Percentiles rank a stretch among this genome's conserved stretches.
phyloP scores from a whole-genome alignment of 441 rosid species.

The Bruguiera hainesii region DNA sequence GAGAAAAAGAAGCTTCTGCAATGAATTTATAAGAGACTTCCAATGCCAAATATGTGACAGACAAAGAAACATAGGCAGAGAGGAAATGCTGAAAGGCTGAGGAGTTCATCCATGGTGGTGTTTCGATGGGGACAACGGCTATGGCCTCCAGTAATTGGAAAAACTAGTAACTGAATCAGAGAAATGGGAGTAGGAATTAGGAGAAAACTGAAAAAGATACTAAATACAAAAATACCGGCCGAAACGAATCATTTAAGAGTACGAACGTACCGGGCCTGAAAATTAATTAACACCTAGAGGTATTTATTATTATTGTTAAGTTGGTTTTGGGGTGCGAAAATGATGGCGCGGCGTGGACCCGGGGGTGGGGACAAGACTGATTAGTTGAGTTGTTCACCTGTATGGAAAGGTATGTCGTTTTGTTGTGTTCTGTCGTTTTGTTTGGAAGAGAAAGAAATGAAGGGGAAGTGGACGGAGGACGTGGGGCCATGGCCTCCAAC shows the following conservation, averaged over 20 bases:
- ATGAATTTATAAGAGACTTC: too few relatives aligned
- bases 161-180: background rate
- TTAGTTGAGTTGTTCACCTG: background rate
- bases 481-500: background rate
- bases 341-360: background rate
- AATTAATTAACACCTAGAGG: too few relatives aligned
- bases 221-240: too few relatives aligned
- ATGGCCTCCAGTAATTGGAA: background rate
- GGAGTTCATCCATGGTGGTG: background rate
- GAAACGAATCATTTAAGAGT: too few relatives aligned
- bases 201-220: too few relatives aligned
- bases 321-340: background rate
- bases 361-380: background rate
- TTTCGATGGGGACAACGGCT: background rate
- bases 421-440: constrained; percentile 11
- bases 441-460: background rate
- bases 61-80: background rate
- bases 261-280: too few relatives aligned
- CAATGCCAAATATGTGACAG: background rate
- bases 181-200: too few relatives aligned
- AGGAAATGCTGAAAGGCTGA: background rate
- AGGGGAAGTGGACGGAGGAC: background rate
- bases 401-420: constrained; percentile 7
- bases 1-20: too few relatives aligned
- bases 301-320: too few relatives aligned